phyloP scores from a whole-genome alignment of 345 rosid genomes.

The Gossypium longicalyx region DNA sequence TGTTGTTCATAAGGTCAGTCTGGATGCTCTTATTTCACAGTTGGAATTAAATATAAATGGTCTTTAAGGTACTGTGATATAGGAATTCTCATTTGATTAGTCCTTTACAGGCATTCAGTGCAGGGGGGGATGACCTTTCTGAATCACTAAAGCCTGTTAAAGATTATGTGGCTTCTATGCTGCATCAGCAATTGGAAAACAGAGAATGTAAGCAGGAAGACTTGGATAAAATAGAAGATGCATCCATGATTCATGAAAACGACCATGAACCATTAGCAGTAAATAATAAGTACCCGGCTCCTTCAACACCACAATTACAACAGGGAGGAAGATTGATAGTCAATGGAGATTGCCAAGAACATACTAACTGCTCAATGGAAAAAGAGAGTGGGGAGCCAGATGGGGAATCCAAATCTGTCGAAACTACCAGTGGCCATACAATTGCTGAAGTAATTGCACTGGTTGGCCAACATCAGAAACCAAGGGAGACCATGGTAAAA shows the following conservation, averaged over 20 bases:
- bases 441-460: constrained; percentile 30
- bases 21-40: background rate
- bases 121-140: constrained; percentile 39
- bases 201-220: constrained; percentile 24
- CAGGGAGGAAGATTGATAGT: constrained; percentile 56
- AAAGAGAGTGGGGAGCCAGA: constrained; percentile 58
- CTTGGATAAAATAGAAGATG: constrained; percentile 27
- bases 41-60: background rate
- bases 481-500: constrained; percentile 28
- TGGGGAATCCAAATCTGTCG: constrained; percentile 83
- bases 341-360: constrained; percentile 65
- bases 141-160: constrained; percentile 68
- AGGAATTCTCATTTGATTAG: constrained; percentile 21
- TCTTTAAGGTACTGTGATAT: background rate
- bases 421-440: constrained; percentile 53
- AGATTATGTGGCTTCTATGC: constrained; percentile 57
- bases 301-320: constrained; percentile 78
- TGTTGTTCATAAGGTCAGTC: constrained; percentile 82
- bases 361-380: constrained; percentile 47
- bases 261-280: constrained; percentile 30
- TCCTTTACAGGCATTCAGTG: constrained; percentile 70
- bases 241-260: constrained; percentile 27
- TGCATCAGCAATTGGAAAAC: constrained; percentile 39
- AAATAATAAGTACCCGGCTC: constrained; percentile 61
- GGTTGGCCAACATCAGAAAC: constrained; percentile 20